phyloP scores from a whole-genome alignment of 129 eudicot species.

The Lonicera japonica region DNA sequence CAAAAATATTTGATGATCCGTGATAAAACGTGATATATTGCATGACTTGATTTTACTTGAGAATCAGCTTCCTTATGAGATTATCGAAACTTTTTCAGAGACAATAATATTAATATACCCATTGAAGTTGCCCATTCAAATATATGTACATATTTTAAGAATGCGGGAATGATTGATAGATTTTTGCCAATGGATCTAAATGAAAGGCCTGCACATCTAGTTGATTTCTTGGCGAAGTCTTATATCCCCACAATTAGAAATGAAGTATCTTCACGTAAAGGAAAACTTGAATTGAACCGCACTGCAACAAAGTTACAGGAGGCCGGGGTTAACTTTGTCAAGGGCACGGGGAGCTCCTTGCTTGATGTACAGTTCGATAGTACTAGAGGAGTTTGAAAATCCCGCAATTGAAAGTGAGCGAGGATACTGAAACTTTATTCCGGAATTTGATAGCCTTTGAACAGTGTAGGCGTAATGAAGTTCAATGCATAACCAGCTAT shows the following conservation, averaged over 20 bases:
- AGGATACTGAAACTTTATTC: conserved; percentile 1
- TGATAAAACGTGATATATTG: conserved; percentile 1
- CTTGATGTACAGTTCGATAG: background rate
- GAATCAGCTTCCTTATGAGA: conserved; percentile 5
- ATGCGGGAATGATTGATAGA: background rate
- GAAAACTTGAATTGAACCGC: background rate
- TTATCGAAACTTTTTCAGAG: background rate
- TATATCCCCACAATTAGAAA: background rate
- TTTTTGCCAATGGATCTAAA: no score
- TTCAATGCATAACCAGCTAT: background rate
- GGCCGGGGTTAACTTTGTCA: background rate
- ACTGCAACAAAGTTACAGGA: conserved; percentile 12
- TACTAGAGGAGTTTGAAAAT: background rate
- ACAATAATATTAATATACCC: no score
- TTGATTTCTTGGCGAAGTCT: background rate
- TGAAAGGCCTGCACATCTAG: background rate
- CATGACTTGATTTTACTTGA: conserved; percentile 7
- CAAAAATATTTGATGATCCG: background rate
- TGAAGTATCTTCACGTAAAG: no score
- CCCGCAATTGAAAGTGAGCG: background rate
- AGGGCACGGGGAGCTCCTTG: background rate
- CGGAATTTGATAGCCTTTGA: conserved; percentile 13
- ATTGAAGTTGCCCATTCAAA: background rate
- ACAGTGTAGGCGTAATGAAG: no score
- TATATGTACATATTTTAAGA: background rate